Conservation (phyloP, 805 yeast genomes). For the Zygosaccharomyces bailii region DNA sequence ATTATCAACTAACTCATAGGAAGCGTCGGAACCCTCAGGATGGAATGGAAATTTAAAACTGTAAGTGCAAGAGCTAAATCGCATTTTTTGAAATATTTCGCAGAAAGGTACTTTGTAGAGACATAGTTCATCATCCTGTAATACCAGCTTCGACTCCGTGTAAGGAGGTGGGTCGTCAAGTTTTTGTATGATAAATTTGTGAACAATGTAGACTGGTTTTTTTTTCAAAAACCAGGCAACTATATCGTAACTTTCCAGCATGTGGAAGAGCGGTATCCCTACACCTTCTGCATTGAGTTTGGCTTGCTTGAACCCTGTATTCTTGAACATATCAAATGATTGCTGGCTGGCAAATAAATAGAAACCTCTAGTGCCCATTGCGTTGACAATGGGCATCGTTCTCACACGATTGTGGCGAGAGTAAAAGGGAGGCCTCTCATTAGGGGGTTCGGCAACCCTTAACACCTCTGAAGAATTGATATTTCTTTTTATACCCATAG, state of each 20-base stretch:
- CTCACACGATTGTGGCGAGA: neutral
- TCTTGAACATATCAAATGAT: conserved; percentile 17
- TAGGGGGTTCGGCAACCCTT: neutral
- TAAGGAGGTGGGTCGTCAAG: conserved; percentile 16
- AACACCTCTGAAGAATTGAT: neutral
- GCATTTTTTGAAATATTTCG: conserved; percentile 10
- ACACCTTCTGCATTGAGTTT: conserved; percentile 18
- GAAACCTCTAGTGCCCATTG: conserved; percentile 10
- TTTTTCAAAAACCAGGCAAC: conserved; percentile 5
- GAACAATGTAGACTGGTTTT: conserved; percentile 9
- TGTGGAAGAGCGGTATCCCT: conserved; percentile 19
- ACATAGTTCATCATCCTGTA: conserved; percentile 4
- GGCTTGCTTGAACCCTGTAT: conserved; percentile 4
- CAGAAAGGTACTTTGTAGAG: conserved; percentile 16
- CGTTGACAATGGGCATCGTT: conserved; percentile 2
- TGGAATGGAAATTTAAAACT: conserved; percentile 9
- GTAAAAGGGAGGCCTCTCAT: neutral
- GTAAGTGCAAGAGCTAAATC: conserved; percentile 4
- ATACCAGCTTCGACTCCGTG: conserved; percentile 10
- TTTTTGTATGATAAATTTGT: conserved; percentile 10
- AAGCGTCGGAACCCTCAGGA: neutral
- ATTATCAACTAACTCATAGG: neutral
- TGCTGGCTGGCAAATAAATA: conserved; percentile 19
- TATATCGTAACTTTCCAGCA: conserved; percentile 3
- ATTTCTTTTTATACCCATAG: neutral